Percentiles rank a stretch among this genome's conserved stretches.
Evolutionary conservation across 306 rosid genomes (phyloP).

Genomic region (Glycine tomentella): DNA sequence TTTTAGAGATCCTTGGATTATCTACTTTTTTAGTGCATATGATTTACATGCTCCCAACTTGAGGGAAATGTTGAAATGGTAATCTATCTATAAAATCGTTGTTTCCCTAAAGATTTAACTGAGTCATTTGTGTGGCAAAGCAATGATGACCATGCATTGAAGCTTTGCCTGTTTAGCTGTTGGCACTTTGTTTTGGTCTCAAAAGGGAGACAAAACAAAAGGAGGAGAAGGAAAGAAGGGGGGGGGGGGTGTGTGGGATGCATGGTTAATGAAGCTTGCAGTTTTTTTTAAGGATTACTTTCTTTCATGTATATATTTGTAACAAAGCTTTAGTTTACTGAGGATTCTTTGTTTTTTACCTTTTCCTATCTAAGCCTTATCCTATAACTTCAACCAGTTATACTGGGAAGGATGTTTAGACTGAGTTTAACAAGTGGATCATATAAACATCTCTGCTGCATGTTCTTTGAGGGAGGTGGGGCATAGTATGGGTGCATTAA

Average conservation of each 20-base stretch:
- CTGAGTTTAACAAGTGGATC: constrained; percentile 35
- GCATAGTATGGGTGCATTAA: constrained; percentile 5
- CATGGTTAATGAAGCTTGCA: too few relatives aligned
- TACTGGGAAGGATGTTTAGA: constrained; percentile 16
- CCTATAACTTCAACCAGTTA: too few relatives aligned
- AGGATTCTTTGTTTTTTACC: too few relatives aligned
- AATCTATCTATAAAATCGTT: too few relatives aligned
- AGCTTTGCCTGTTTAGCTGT: neutral
- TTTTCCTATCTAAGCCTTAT: too few relatives aligned
- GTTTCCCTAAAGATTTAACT: neutral
- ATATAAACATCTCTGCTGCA: constrained; percentile 16
- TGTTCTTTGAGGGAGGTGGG: constrained; percentile 8
- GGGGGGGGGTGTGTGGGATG: too few relatives aligned
- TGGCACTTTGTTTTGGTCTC: neutral
- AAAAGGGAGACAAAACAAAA: too few relatives aligned
- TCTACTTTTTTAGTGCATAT: neutral
- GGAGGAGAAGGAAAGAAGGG: too few relatives aligned
- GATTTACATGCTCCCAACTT: neutral
- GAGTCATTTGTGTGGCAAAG: neutral
- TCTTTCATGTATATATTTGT: too few relatives aligned
- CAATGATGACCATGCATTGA: neutral
- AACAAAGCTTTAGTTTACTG: too few relatives aligned
- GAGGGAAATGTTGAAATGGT: too few relatives aligned
- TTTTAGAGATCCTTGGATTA: neutral
- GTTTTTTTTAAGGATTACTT: too few relatives aligned